These are phyloP conservation scores for Pinus tabuliformis DNA, from an alignment of 75 land plant genomes.

Conservation along the genomic window DNA sequence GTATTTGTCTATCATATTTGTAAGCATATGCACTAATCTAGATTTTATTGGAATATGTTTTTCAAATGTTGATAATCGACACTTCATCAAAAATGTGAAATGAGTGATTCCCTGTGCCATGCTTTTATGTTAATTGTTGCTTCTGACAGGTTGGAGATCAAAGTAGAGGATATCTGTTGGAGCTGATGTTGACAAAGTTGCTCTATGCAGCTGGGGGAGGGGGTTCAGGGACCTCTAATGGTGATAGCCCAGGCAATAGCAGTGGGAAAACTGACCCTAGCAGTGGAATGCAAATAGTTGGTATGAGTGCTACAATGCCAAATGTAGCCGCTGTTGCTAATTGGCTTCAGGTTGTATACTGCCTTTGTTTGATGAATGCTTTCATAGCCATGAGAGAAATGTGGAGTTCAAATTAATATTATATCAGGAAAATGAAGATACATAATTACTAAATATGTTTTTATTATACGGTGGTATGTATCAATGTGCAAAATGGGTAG, in stretches of 20 bases:
- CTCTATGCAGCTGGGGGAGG: conserved; percentile 97
- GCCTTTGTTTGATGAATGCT: neutral
- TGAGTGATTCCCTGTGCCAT: too few relatives aligned
- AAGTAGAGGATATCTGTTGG: conserved; percentile 90
- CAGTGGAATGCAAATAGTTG: conserved; percentile 82
- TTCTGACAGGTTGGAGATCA: conserved; percentile 78
- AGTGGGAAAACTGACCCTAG: conserved; percentile 48
- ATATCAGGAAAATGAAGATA: neutral
- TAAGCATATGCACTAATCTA: too few relatives aligned
- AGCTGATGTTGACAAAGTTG: conserved; percentile 93
- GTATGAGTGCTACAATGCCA: conserved; percentile 99
- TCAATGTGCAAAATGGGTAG: neutral
- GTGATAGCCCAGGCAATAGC: conserved; percentile 46
- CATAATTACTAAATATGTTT: neutral
- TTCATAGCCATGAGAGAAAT: neutral
- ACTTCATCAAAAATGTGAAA: too few relatives aligned
- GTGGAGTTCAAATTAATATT: neutral
- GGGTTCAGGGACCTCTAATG: conserved; percentile 32
- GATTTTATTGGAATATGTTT: too few relatives aligned
- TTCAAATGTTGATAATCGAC: too few relatives aligned
- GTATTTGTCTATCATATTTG: too few relatives aligned
- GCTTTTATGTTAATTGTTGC: neutral
- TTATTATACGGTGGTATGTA: neutral
- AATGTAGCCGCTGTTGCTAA: conserved; percentile 90
- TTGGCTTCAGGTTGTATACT: conserved; percentile 79